Evolutionary conservation across 768 basidiomycete genomes (phyloP), one percentile per base, ranked within the genome.

Genomic region (Suillus lakei): DNA sequence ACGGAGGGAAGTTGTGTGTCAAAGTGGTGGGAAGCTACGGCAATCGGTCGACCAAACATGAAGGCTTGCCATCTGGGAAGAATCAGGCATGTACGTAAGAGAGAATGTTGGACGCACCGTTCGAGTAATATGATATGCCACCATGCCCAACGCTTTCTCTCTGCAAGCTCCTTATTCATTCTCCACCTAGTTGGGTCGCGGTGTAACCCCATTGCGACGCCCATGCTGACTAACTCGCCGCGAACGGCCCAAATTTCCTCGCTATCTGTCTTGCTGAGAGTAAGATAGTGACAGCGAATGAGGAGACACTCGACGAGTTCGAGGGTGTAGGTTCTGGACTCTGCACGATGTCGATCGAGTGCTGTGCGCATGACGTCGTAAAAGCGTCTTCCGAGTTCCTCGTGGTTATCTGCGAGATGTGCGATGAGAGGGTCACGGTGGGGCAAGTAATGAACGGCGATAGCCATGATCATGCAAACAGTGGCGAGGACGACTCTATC

Each of bases 61-160:
- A 95, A 94, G 0, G 92, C 90, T 73, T 94, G 92, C 93, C 93
- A 95, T 68, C 92, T 92, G 69, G 23, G 72, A 10, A 23, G 26
- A 41, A 65, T 54, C 48, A 65, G 41, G 48, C 12, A 60, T 65
- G 68, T 61, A 62, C 13, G 12, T 39, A 9, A 5, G 39, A 6
- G 39, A 63, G 50, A 16, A 61, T 16, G 50, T n/a, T 44, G 28
- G n/a, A 71, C 85, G 41, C 61, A 91, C 91, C 92, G 83, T 79
- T 94, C 93, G 38, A 93, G 82, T 61, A 92, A 80, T 43, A 95
- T 77, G 66, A 92, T 91, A 76, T 95, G 91, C 93, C 93, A 95
- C 93, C 93, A 95, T 8, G 91, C 91, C 93, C 93, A 94, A 62
- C 93, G 82, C 60, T 93, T 82, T 64, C 93, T 84, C 74, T 94